Evolutionary conservation across 75 land plant genomes (phyloP).

Genomic region (Selaginella tamariscina): DNA sequence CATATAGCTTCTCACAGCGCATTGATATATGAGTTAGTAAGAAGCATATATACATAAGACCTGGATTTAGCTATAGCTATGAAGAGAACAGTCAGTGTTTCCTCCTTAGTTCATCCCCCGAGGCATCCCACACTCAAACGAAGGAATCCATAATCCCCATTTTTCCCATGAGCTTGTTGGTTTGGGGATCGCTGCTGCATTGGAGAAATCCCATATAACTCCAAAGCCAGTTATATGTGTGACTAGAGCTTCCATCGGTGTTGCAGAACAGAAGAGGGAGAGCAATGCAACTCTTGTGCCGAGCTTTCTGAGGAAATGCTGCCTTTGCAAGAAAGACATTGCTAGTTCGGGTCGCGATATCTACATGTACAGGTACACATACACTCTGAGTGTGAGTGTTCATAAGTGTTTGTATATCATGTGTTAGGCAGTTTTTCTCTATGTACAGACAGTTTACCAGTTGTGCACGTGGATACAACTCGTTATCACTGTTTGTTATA

Average conservation of each 20-base stretch:
- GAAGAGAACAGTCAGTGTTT: background rate
- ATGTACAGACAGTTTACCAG: too few species aligned
- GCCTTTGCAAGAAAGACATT: background rate
- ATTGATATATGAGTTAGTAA: background rate
- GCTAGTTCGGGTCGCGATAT: background rate
- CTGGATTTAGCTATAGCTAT: background rate
- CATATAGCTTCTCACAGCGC: background rate
- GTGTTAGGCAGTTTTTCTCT: too few species aligned
- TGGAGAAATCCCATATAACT: background rate
- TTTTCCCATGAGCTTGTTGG: background rate
- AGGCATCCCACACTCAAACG: background rate
- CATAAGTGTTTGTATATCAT: too few species aligned
- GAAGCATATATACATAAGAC: background rate
- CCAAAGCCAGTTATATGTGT: background rate
- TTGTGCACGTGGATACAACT: too few species aligned
- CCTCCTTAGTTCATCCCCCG: background rate
- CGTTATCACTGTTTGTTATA: too few species aligned
- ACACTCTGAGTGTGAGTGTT: too few species aligned
- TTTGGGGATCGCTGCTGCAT: background rate
- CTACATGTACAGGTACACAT: background rate
- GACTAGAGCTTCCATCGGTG: background rate
- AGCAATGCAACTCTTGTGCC: background rate
- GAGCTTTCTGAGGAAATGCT: background rate
- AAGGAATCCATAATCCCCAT: background rate
- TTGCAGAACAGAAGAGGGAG: background rate